Conservation (phyloP, 1,284 basidiomycete species). For the Cutaneotrichosporon daszewskae region DNA sequence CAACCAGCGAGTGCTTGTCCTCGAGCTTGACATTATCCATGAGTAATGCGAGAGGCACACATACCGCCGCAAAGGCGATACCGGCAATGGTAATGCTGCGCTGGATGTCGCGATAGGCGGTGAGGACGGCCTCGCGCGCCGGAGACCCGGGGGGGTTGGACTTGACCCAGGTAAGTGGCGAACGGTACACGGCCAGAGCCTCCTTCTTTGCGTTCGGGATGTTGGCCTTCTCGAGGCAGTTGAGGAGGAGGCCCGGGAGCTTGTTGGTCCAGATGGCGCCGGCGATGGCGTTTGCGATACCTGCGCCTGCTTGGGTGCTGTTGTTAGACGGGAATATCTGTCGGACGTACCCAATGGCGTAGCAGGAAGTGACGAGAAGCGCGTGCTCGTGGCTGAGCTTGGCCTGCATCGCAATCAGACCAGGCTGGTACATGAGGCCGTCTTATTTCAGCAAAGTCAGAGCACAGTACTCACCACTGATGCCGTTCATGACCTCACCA, state of each 20-base stretch:
- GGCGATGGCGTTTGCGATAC: slow-evolving; percentile 43
- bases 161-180: slow-evolving; percentile 36
- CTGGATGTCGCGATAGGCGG: slow-evolving; percentile 40
- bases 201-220: slow-evolving; percentile 14
- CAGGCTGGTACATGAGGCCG: slow-evolving; percentile 45
- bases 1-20: slow-evolving; percentile 9
- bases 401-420: slow-evolving; percentile 16
- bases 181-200: slow-evolving; percentile 34
- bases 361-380: slow-evolving; percentile 14
- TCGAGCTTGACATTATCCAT: slow-evolving; percentile 34
- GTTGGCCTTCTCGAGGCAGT: slow-evolving; percentile 17
- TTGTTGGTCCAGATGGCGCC: slow-evolving; percentile 43
- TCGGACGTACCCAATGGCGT: slow-evolving; percentile 6
- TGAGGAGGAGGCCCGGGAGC: slow-evolving; percentile 20
- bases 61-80: slow-evolving; percentile 27
- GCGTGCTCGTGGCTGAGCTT: slow-evolving; percentile 17
- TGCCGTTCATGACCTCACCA: slow-evolving; percentile 47
- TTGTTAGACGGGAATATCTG: neutral
- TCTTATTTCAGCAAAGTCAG: slow-evolving; percentile 6
- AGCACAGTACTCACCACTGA: slow-evolving; percentile 34
- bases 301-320: slow-evolving; percentile 20
- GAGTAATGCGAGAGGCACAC: slow-evolving; percentile 24
- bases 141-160: slow-evolving; percentile 38
- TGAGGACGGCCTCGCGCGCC: slow-evolving; percentile 35
- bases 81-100: slow-evolving; percentile 36